Conservation (phyloP, 2,329 filamentous ascomycete genomes). For the Botrytis aclada region DNA sequence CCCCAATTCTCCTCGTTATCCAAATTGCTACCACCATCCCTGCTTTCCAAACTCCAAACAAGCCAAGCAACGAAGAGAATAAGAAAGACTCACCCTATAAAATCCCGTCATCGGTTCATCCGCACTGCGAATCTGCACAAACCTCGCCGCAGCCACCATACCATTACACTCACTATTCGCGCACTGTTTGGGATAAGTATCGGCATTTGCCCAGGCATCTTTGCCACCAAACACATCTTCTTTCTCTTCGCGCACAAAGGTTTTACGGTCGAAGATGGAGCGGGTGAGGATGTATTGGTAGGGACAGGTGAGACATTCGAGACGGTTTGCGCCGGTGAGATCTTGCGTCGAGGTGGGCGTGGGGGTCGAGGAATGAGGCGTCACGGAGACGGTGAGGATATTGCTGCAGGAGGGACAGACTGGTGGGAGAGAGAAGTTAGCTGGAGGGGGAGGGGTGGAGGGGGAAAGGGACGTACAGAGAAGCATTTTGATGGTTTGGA, state of each 20-base stretch:
- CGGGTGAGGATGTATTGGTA: constrained; percentile 82
- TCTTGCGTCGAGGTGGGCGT: constrained; percentile 29
- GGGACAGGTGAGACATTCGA: constrained; percentile 93
- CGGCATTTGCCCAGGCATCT: constrained; percentile 86
- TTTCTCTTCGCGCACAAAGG: constrained; percentile 78
- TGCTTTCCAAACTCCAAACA: neutral
- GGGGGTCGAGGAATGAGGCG: constrained; percentile 19
- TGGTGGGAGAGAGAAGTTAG: constrained; percentile 34
- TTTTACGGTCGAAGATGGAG: constrained; percentile 73
- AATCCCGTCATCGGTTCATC: constrained; percentile 99
- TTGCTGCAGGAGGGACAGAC: constrained; percentile 85
- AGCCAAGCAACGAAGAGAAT: neutral
- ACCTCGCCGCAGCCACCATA: constrained; percentile 86
- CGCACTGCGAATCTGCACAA: constrained; percentile 95
- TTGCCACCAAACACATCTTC: constrained; percentile 89
- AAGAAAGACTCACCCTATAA: constrained; percentile 62
- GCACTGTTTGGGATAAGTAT: constrained; percentile 81
- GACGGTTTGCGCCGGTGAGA: constrained; percentile 59
- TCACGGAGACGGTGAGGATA: constrained; percentile 67
- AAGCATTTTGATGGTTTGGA: constrained; percentile 12
- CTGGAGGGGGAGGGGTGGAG: neutral
- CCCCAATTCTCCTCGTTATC: neutral
- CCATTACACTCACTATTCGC: constrained; percentile 77
- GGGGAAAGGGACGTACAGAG: constrained; percentile 5
- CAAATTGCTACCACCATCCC: neutral